phyloP scores from a whole-genome alignment of 208 protist genomes.

The Acanthamoeba sp. region DNA sequence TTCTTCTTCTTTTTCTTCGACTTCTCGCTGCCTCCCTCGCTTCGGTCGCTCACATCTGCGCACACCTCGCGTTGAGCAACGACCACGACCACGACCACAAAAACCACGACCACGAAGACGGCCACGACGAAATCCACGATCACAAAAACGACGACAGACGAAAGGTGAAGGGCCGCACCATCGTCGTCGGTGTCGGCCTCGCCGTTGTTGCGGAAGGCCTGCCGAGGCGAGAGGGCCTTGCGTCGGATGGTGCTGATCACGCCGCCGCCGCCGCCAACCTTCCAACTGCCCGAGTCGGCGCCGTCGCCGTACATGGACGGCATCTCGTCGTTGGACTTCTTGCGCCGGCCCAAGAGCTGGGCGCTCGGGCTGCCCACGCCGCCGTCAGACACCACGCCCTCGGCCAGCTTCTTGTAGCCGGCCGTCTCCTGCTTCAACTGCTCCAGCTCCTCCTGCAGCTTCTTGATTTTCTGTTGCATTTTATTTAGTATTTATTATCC shows the following conservation, averaged over 20 bases:
- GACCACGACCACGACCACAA: not conserved
- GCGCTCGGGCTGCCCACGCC: not conserved
- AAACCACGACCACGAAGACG: not conserved
- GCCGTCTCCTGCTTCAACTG: not conserved
- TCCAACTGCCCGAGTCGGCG: not conserved
- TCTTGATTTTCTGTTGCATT: slow-evolving; percentile 31
- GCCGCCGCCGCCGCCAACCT: not conserved
- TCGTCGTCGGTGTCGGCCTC: not conserved
- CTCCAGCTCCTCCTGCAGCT: slow-evolving; percentile 20
- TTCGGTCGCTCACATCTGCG: not conserved
- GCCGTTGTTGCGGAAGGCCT: slow-evolving; percentile 9
- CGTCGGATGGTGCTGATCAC: not conserved
- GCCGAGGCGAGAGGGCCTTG: not conserved
- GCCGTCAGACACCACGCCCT: not conserved
- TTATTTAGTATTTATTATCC: not conserved
- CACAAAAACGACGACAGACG: not conserved
- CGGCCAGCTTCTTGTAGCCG: not conserved
- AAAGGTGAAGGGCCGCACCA: not conserved
- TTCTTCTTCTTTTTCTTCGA: slow-evolving; percentile 24
- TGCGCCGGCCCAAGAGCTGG: not conserved
- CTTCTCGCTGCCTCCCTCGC: not conserved
- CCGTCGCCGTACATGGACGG: not conserved
- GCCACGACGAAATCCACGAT: not conserved
- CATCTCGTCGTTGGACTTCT: not conserved
- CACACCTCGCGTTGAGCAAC: not conserved